phyloP scores from a whole-genome alignment of 441 rosid genomes.

The Rhodomyrtus psidioides region DNA sequence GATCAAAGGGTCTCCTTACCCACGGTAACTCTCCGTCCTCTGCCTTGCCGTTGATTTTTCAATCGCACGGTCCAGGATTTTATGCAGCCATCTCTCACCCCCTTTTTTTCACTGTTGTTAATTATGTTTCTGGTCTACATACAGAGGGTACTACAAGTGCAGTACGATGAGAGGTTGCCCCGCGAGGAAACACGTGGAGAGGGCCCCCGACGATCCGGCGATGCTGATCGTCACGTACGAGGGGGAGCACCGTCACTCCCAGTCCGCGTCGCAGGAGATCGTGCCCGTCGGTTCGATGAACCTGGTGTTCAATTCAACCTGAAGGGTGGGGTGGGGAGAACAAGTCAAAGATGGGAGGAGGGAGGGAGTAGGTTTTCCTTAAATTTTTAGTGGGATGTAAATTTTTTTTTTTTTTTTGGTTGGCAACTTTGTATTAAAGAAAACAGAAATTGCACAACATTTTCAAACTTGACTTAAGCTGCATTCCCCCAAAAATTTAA shows the following conservation, averaged over 20 bases:
- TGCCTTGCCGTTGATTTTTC: neutral
- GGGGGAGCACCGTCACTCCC: conserved; percentile 81
- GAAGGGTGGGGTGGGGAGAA: neutral
- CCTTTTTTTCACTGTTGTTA: neutral
- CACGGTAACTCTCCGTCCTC: conserved; percentile 44
- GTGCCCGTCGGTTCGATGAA: conserved; percentile 24
- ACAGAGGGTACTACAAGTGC: conserved; percentile 93
- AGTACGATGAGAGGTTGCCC: conserved; percentile 80
- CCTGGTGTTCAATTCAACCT: conserved; percentile 43
- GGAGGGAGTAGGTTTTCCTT: neutral
- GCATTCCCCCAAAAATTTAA: neutral
- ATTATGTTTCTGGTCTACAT: neutral
- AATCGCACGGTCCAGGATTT: neutral
- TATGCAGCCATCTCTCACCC: neutral
- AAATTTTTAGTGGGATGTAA: neutral
- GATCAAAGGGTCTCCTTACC: conserved; percentile 91
- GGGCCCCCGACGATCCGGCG: conserved; percentile 68
- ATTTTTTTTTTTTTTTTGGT: neutral
- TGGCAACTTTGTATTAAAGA: neutral
- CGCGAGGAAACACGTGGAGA: conserved; percentile 87
- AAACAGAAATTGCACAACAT: neutral
- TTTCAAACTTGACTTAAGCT: neutral
- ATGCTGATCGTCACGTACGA: conserved; percentile 87
- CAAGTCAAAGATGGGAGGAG: neutral
- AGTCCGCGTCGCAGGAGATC: conserved; percentile 43